A percentile compares a stretch with the other conserved stretches of the same genome.
These are phyloP conservation scores for Colletotrichum magnum DNA, from an alignment of 2,329 filamentous ascomycete species.

Conservation along the genomic window DNA sequence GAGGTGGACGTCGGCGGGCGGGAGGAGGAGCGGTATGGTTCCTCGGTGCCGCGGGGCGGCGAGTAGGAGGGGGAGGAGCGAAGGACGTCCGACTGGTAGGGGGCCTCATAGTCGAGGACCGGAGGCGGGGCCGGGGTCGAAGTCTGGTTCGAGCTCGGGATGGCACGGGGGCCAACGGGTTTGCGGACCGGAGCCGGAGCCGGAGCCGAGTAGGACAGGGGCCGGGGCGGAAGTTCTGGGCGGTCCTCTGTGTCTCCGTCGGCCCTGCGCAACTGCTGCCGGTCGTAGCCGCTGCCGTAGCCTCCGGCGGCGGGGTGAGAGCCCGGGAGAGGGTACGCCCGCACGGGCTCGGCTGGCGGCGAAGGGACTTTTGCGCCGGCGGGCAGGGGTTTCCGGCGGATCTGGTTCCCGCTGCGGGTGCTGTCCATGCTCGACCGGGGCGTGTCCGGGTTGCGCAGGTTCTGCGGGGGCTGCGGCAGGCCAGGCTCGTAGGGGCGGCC, in stretches of 20 bases:
- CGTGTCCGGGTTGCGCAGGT: constrained; percentile 47
- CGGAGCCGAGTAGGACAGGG: constrained; percentile 29
- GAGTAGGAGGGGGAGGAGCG: constrained; percentile 15
- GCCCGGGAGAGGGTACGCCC: constrained; percentile 14
- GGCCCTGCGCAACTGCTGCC: neutral
- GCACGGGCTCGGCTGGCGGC: constrained; percentile 23
- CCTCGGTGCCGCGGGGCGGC: constrained; percentile 20
- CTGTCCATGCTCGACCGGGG: constrained; percentile 62
- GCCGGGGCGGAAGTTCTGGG: constrained; percentile 31
- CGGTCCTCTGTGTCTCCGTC: constrained; percentile 9
- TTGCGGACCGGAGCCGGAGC: constrained; percentile 34
- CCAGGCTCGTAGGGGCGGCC: constrained; percentile 42
- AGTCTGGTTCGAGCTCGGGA: constrained; percentile 24
- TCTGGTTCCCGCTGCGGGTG: constrained; percentile 57
- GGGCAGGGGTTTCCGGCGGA: constrained; percentile 68
- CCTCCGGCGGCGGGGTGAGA: constrained; percentile 22
- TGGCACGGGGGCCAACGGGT: constrained; percentile 32
- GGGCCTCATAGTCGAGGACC: constrained; percentile 2
- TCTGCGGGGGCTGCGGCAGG: constrained; percentile 41
- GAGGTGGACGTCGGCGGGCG: constrained; percentile 11
- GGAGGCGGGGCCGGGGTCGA: constrained; percentile 11
- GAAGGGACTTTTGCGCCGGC: constrained; percentile 46
- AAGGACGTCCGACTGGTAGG: neutral
- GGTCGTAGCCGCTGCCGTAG: constrained; percentile 20
- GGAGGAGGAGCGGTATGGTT: constrained; percentile 16